These are phyloP conservation scores for Discostella stelligeroides DNA, from an alignment of 108 stramenopile genomes.

Conservation along the genomic window DNA sequence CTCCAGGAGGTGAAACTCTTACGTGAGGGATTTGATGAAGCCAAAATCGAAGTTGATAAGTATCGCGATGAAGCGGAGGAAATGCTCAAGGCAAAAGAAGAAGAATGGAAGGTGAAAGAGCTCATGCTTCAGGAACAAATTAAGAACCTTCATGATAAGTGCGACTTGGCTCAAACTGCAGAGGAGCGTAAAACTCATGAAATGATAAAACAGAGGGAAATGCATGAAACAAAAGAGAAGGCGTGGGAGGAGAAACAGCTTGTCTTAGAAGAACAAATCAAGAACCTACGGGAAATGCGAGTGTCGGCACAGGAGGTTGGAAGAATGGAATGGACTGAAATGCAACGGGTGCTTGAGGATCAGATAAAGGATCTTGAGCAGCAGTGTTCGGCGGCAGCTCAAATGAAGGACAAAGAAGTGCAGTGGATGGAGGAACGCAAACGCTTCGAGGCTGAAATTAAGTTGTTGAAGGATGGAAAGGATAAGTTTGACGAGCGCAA, in stretches of 20 bases:
- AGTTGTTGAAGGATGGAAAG: constrained; percentile 15
- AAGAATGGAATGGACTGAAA: constrained; percentile 11
- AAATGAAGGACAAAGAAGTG: constrained; percentile 21
- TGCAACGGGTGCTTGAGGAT: too few relatives aligned
- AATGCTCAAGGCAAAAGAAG: constrained; percentile 10
- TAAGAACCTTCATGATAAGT: background rate
- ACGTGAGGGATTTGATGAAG: constrained; percentile 38
- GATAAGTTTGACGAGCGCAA: background rate
- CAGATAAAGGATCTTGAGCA: too few relatives aligned
- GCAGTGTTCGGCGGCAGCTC: too few relatives aligned
- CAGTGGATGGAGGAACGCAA: constrained; percentile 22
- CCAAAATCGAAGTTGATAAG: constrained; percentile 37
- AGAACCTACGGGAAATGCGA: constrained; percentile 17
- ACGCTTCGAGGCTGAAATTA: constrained; percentile 22
- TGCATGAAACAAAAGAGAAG: background rate
- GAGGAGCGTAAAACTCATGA: too few relatives aligned
- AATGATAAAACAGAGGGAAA: background rate
- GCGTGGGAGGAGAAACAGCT: background rate
- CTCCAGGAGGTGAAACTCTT: constrained; percentile 38
- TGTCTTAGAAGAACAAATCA: constrained; percentile 10
- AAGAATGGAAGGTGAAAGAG: constrained; percentile 18
- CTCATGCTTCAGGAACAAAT: background rate
- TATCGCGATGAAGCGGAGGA: constrained; percentile 3
- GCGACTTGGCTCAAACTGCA: background rate
- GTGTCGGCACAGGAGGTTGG: constrained; percentile 26